Percentiles rank a stretch among this genome's conserved stretches.
These are phyloP conservation scores for Thuja plicata DNA, from an alignment of 83 land plant genomes.

Conservation along the genomic window DNA sequence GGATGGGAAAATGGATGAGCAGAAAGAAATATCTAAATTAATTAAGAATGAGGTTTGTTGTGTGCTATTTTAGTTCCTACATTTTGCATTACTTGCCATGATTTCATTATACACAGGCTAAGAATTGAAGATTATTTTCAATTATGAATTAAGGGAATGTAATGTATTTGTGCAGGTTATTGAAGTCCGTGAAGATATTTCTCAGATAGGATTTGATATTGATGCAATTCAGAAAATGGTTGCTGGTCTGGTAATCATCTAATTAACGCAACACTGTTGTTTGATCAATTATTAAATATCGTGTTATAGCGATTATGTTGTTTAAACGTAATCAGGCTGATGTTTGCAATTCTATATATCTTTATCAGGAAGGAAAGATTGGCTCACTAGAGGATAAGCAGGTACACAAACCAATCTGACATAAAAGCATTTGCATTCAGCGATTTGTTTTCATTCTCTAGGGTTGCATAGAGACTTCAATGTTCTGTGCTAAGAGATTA, in stretches of 20 bases:
- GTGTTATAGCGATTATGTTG: not conserved
- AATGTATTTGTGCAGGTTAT: constrained; percentile 32
- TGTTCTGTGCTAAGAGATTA: not conserved
- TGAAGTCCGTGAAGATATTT: constrained; percentile 46
- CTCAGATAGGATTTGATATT: constrained; percentile 64
- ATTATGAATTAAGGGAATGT: not conserved
- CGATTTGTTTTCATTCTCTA: not conserved
- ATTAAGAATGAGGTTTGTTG: constrained; percentile 51
- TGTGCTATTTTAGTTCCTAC: not conserved
- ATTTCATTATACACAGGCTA: not conserved
- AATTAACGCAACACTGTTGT: not conserved
- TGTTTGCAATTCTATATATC: not conserved
- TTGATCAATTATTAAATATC: not conserved
- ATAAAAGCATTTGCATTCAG: not conserved
- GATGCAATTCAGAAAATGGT: constrained; percentile 58
- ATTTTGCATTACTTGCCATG: not conserved
- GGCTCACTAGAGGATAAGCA: constrained; percentile 58
- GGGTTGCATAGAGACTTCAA: not conserved
- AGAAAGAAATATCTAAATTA: constrained; percentile 46
- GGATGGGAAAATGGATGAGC: constrained; percentile 67
- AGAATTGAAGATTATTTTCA: not conserved
- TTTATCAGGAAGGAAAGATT: constrained; percentile 56
- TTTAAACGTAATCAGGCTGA: not conserved
- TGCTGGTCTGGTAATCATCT: constrained; percentile 42
- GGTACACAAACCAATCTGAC: constrained; percentile 14